Conservation (phyloP, 148 eudicot species). For the Amaranthus hypochondriacus region DNA sequence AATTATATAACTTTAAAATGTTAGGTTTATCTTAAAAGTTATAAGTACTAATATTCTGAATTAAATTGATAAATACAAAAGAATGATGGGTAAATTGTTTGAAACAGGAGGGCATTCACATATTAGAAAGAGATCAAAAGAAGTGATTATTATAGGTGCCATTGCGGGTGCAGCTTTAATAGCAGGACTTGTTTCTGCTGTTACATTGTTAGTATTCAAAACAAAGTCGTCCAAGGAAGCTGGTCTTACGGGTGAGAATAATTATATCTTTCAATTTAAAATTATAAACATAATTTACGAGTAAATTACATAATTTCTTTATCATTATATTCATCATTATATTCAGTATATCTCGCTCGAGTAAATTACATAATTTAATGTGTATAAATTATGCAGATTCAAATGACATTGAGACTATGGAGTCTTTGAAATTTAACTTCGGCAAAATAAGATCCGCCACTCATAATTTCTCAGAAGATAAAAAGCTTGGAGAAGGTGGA, state of each 20-base stretch:
- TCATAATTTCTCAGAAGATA: slow-evolving; percentile 23
- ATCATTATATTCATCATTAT: too few relatives aligned
- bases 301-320: too few relatives aligned
- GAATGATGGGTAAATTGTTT: neutral
- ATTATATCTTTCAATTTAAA: neutral
- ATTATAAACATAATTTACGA: too few relatives aligned
- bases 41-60: too few relatives aligned
- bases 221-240: slow-evolving; percentile 7
- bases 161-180: slow-evolving; percentile 11
- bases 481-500: slow-evolving; percentile 38
- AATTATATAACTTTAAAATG: too few relatives aligned
- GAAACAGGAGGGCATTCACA: slow-evolving; percentile 5
- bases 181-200: neutral
- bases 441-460: slow-evolving; percentile 25
- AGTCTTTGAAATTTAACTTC: slow-evolving; percentile 26
- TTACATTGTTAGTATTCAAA: slow-evolving; percentile 4
- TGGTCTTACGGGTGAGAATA: slow-evolving; percentile 14
- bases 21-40: too few relatives aligned
- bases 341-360: too few relatives aligned
- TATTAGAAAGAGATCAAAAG: neutral
- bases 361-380: neutral
- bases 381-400: slow-evolving; percentile 17
- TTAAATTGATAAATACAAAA: too few relatives aligned
- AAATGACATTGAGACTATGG: slow-evolving; percentile 23
- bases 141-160: slow-evolving; percentile 9